Conservation (phyloP, 345 rosid genomes). For the Populus davidiana region DNA sequence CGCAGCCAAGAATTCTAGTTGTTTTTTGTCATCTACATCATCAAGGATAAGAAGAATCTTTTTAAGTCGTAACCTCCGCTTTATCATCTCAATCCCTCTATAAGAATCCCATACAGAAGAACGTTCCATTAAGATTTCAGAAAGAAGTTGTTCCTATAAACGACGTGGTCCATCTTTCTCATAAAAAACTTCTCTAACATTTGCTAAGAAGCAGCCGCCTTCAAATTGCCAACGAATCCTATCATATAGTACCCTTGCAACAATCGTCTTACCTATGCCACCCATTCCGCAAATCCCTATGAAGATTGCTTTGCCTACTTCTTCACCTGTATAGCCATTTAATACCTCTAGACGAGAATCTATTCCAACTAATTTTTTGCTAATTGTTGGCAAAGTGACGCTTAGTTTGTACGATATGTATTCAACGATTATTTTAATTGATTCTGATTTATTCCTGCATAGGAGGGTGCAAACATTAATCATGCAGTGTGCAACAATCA, state of each 20-base stretch:
- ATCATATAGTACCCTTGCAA: constrained; percentile 4
- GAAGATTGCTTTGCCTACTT: not conserved
- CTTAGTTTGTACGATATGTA: not conserved
- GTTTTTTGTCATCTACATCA: constrained; percentile 5
- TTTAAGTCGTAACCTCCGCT: not conserved
- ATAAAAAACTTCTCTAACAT: not conserved
- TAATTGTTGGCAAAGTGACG: not conserved
- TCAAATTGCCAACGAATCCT: not conserved
- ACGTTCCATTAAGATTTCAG: not conserved
- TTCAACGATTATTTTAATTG: not conserved
- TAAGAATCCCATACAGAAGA: not conserved
- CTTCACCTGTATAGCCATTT: too few species aligned
- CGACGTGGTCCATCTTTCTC: not conserved
- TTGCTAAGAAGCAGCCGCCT: constrained; percentile 7
- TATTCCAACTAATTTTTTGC: not conserved
- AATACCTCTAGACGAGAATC: not conserved
- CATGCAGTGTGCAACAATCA: not conserved
- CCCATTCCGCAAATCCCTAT: constrained; percentile 10
- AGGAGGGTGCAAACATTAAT: not conserved
- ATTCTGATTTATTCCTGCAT: not conserved
- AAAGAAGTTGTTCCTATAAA: constrained; percentile 8
- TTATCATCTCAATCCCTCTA: not conserved
- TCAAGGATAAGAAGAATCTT: constrained; percentile 15
- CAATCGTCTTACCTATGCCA: not conserved
- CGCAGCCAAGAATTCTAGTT: not conserved